Percentiles rank a stretch among this genome's conserved stretches.
phyloP scores from a whole-genome alignment of 768 basidiomycete genomes.

The Rhodocollybia butyracea region DNA sequence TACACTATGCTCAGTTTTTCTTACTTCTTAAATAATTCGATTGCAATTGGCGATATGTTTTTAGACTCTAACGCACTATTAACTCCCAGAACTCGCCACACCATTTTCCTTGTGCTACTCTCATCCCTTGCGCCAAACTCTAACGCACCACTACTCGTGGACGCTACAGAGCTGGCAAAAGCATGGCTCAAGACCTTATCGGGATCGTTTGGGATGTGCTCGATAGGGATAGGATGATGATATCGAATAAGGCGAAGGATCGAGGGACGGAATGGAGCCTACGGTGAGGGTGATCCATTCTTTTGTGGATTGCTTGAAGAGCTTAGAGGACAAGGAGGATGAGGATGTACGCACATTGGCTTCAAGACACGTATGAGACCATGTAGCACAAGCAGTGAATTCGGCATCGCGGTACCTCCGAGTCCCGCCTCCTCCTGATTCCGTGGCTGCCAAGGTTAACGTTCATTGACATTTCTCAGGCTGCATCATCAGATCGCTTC shows the following conservation, averaged over 20 bases:
- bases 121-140: conserved; percentile 56
- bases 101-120: conserved; percentile 1
- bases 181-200: conserved; percentile 79
- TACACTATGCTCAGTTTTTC: too few relatives aligned
- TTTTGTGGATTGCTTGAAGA: conserved; percentile 62
- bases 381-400: conserved; percentile 79
- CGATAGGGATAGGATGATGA: conserved; percentile 35
- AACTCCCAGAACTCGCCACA: conserved; percentile 9
- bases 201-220: conserved; percentile 82
- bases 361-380: conserved; percentile 69
- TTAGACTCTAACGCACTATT: too few relatives aligned
- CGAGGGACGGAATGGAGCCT: too few relatives aligned
- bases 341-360: conserved; percentile 59
- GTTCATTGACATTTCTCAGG: neutral
- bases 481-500: neutral
- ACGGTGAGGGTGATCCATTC: conserved; percentile 70
- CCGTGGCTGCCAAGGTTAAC: conserved; percentile 10
- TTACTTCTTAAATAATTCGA: too few relatives aligned
- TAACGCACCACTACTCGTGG: conserved; percentile 70
- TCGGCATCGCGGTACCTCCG: conserved; percentile 19
- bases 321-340: neutral
- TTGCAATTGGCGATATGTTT: too few relatives aligned
- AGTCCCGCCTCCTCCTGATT: conserved; percentile 27
- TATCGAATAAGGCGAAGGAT: neutral
- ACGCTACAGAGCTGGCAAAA: conserved; percentile 74